These are phyloP conservation scores for Asterella californica DNA, from an alignment of 225 moss, liverwort and hornwort genomes.

Conservation along the genomic window DNA sequence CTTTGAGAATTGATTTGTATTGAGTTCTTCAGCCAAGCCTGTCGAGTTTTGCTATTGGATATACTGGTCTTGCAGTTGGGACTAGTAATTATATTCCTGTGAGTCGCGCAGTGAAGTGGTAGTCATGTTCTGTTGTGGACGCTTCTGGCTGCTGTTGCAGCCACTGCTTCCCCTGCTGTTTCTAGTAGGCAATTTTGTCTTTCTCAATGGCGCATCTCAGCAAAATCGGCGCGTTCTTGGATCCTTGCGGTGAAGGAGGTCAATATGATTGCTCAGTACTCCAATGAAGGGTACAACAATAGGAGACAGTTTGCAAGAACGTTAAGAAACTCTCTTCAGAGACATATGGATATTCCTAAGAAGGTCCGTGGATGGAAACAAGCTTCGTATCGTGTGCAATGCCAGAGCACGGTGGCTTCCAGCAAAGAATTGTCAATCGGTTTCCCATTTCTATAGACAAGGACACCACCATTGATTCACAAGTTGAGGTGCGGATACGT, in stretches of 20 bases:
- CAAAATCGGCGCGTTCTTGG: not conserved
- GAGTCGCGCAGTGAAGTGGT: not conserved
- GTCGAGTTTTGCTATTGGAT: no score
- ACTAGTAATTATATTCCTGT: not conserved
- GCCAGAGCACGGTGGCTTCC: constrained; percentile 29
- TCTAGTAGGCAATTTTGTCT: constrained; percentile 19
- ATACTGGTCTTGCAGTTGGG: not conserved
- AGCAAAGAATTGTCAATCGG: constrained; percentile 51
- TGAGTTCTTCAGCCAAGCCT: no score
- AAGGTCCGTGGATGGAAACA: constrained; percentile 4
- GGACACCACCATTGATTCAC: constrained; percentile 25
- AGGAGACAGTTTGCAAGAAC: not conserved
- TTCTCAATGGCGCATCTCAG: constrained; percentile 18
- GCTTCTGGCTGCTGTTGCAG: constrained; percentile 1
- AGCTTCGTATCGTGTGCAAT: constrained; percentile 22
- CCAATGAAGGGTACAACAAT: not conserved
- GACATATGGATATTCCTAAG: not conserved
- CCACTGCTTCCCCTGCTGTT: constrained; percentile 1
- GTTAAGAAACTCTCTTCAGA: not conserved
- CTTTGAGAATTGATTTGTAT: no score
- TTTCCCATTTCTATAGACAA: constrained; percentile 59
- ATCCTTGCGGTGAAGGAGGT: not conserved
- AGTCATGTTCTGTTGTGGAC: constrained; percentile 22
- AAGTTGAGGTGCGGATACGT: constrained; percentile 29
- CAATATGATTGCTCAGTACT: not conserved